Evolutionary conservation across 352 stramenopile genomes (phyloP).

Genomic region (Phytophthora capsici): DNA sequence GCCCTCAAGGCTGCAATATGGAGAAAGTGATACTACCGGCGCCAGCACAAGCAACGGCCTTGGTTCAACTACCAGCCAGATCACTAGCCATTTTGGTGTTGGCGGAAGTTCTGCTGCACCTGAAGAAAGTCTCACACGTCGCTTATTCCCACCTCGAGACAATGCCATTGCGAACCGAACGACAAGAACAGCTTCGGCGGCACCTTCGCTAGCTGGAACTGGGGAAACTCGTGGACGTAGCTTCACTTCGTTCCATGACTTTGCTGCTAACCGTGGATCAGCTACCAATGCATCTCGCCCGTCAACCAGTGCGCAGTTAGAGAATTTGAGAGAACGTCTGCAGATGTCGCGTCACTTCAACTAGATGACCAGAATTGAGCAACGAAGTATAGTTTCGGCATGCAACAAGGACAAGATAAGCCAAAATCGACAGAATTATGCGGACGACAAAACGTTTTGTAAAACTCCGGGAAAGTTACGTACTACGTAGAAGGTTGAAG

Average conservation of each 20-base stretch:
- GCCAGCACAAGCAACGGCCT: slow-evolving; percentile 23
- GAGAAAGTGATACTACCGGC: slow-evolving; percentile 17
- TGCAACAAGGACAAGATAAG: background rate
- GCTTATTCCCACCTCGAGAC: slow-evolving; percentile 50
- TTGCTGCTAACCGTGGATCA: slow-evolving; percentile 36
- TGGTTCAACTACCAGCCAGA: slow-evolving; percentile 11
- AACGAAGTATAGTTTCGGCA: no score
- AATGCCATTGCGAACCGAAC: slow-evolving; percentile 15
- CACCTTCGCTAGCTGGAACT: slow-evolving; percentile 23
- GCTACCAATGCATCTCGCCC: slow-evolving; percentile 20
- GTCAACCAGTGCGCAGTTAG: slow-evolving; percentile 32
- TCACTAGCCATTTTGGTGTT: slow-evolving; percentile 30
- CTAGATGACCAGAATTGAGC: slow-evolving; percentile 1
- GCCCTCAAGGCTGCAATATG: slow-evolving; percentile 24
- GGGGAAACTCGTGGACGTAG: slow-evolving; percentile 44
- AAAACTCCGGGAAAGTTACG: no score
- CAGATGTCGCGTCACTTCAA: slow-evolving; percentile 46
- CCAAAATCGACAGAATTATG: no score
- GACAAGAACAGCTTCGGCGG: slow-evolving; percentile 24
- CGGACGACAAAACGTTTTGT: no score
- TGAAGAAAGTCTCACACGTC: slow-evolving; percentile 50
- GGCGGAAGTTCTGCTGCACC: slow-evolving; percentile 7
- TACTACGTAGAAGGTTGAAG: no score
- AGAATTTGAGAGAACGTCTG: slow-evolving; percentile 37
- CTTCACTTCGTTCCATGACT: slow-evolving; percentile 59